Percentiles rank a stretch among this genome's conserved stretches.
Conservation (phyloP, 2,329 filamentous ascomycete species). For the Alternaria arborescens region DNA sequence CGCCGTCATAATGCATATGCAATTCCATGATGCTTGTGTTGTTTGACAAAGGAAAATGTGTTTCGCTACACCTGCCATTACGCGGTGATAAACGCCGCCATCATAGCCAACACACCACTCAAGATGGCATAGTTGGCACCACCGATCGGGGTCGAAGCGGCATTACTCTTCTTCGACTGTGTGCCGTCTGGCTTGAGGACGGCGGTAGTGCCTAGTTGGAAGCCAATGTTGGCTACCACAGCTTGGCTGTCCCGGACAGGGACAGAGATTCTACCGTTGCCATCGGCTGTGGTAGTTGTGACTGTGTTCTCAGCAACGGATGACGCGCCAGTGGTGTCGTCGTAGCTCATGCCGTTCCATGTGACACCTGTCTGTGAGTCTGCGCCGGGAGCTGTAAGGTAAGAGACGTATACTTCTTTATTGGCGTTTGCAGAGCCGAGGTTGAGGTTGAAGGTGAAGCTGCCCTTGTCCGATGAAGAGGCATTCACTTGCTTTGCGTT, state of each 20-base stretch:
- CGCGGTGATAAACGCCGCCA: conserved; percentile 7
- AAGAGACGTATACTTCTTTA: conserved; percentile 57
- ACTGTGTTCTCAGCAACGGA: conserved; percentile 46
- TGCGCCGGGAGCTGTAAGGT: conserved; percentile 58
- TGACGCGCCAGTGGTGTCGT: conserved; percentile 53
- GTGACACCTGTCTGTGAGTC: conserved; percentile 55
- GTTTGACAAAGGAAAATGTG: conserved; percentile 1
- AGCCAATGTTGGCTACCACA: conserved; percentile 57
- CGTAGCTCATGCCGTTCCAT: conserved; percentile 60
- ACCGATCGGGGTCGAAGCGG: conserved; percentile 21
- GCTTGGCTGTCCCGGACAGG: conserved; percentile 57
- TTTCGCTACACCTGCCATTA: conserved; percentile 7
- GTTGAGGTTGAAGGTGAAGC: conserved; percentile 54
- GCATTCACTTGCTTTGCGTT: conserved; percentile 57
- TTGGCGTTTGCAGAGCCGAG: conserved; percentile 52
- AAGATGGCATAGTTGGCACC: conserved; percentile 22
- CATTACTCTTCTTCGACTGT: conserved; percentile 40
- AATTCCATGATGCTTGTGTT: conserved; percentile 14
- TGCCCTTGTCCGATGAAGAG: conserved; percentile 48
- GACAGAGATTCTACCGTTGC: conserved; percentile 35
- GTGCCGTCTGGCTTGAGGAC: conserved; percentile 40
- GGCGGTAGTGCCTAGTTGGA: conserved; percentile 45
- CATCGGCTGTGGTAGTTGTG: conserved; percentile 36
- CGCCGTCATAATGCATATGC: conserved; percentile 22
- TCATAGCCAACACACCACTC: conserved; percentile 23